Conservation (phyloP, 148 eudicot genomes). For the Euryodendron excelsum region DNA sequence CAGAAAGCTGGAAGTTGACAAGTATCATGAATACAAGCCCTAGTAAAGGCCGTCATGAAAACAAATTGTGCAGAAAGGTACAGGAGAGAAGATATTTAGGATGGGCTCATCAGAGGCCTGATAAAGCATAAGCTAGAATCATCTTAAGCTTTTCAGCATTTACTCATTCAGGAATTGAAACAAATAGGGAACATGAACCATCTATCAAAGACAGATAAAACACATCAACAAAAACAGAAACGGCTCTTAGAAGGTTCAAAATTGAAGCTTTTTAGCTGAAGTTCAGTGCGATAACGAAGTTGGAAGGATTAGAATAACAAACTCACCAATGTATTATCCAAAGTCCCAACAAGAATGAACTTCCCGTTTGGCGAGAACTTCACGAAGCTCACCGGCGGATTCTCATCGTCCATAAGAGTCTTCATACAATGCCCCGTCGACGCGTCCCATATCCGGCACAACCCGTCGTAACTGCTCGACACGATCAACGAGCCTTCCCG, state of each 20-base stretch:
- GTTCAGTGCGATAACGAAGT: too few relatives aligned
- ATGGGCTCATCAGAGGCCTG: too few relatives aligned
- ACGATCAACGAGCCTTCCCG: slow-evolving; percentile 77
- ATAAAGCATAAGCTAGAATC: too few relatives aligned
- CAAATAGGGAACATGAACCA: slow-evolving; percentile 9
- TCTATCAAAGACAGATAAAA: too few relatives aligned
- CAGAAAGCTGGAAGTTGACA: too few relatives aligned
- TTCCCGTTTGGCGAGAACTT: slow-evolving; percentile 93
- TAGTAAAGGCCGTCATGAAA: too few relatives aligned
- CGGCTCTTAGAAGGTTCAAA: neutral
- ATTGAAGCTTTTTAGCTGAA: neutral
- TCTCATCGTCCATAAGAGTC: slow-evolving; percentile 92
- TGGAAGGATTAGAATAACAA: neutral
- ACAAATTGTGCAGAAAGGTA: too few relatives aligned
- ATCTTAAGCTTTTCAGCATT: neutral
- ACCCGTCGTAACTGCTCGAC: slow-evolving; percentile 84
- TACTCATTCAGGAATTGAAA: neutral
- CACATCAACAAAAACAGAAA: neutral
- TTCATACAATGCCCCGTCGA: slow-evolving; percentile 94
- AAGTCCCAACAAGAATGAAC: slow-evolving; percentile 84
- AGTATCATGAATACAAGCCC: too few relatives aligned
- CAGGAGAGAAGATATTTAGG: too few relatives aligned
- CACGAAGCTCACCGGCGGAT: slow-evolving; percentile 86
- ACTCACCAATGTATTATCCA: slow-evolving; percentile 87
- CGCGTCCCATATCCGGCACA: slow-evolving; percentile 95